Evolutionary conservation across 768 basidiomycete genomes (phyloP).

Genomic region (Lentinula aciculospora): DNA sequence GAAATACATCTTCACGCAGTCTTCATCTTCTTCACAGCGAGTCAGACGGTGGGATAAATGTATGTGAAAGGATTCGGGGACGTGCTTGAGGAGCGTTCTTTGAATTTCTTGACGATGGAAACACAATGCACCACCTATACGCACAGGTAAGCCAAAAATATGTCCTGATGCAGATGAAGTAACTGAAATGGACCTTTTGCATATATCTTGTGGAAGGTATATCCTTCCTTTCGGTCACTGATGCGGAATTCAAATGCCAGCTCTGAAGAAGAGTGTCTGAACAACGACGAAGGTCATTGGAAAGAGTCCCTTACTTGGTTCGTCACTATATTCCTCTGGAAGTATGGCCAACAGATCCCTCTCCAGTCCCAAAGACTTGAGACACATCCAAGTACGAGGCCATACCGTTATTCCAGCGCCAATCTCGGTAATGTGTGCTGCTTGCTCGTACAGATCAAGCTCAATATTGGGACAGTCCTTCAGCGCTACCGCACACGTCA

Average conservation of each 20-base stretch:
- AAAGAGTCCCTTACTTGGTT: conserved; percentile 12
- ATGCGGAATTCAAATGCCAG: conserved; percentile 23
- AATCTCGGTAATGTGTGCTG: conserved; percentile 30
- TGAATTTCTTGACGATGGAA: conserved; percentile 44
- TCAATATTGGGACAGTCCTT: conserved; percentile 17
- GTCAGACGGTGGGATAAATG: conserved; percentile 35
- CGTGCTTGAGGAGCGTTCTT: conserved; percentile 28
- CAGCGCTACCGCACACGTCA: conserved; percentile 30
- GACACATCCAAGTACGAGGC: conserved; percentile 31
- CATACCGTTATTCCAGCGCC: conserved; percentile 41
- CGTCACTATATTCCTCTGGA: conserved; percentile 11
- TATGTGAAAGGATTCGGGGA: conserved; percentile 24
- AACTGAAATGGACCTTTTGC: conserved; percentile 15
- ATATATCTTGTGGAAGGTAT: conserved; percentile 18
- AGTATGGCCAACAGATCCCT: conserved; percentile 17
- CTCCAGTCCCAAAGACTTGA: conserved; percentile 32
- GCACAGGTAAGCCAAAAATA: neutral
- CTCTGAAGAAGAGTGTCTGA: conserved; percentile 2
- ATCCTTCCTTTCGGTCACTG: conserved; percentile 26
- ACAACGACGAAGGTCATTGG: conserved; percentile 7
- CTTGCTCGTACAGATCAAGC: conserved; percentile 38
- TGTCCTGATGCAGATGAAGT: neutral
- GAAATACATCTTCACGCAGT: conserved; percentile 19
- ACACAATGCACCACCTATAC: conserved; percentile 18
- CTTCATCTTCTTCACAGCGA: conserved; percentile 21